Evolutionary conservation across 768 basidiomycete species (phyloP), one percentile per base, ranked within the genome.

Genomic region (Boletus rubroflammeus): DNA sequence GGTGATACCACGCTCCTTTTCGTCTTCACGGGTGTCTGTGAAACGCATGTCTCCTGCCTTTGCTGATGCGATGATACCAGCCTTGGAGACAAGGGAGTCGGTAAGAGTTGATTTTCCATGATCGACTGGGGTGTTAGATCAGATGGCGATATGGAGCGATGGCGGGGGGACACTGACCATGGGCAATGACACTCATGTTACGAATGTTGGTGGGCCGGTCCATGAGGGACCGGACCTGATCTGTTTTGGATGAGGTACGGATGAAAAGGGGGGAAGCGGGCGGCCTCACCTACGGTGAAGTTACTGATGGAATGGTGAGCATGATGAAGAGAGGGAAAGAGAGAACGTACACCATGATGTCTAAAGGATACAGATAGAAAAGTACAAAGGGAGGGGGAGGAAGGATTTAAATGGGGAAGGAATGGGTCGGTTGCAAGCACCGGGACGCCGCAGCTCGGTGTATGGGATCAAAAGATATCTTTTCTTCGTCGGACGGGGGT

Each of bases 81-180:
- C 97, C 80, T 98, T 98, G 61, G 96, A 95, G 71, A 99, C 95
- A 42, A 99, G 81, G 39, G 96, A 98, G 75, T 99, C 97, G 63
- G 97, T 98, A 64, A 99, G 86, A 65, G 97, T 99, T 53, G 97
- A 99, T 77, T 99, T 99, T 78, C 97, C 97, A 79, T 99, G 97
- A 76, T 99, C 97, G 83, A 99, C 97, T 93, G 67, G 29, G 17
- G 56, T 44, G 35, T 50, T 34, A 56, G 62, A 60, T 65, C 32
- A 64, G 62, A 61, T 43, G 34, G 52, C n/a, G 55, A 62, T 44
- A 38, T 50, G 17, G 43, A 56, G 40, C 42, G 54, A 56, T 46
- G 46, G 34, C 31, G 45, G 51, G 51, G 34, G n/a, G 43, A 48
- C 35, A 75, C 85, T 67, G 52, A 89, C 91, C 90, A 75, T 93